phyloP scores from a whole-genome alignment of 768 basidiomycete genomes.

The Agrocybe praecox region DNA sequence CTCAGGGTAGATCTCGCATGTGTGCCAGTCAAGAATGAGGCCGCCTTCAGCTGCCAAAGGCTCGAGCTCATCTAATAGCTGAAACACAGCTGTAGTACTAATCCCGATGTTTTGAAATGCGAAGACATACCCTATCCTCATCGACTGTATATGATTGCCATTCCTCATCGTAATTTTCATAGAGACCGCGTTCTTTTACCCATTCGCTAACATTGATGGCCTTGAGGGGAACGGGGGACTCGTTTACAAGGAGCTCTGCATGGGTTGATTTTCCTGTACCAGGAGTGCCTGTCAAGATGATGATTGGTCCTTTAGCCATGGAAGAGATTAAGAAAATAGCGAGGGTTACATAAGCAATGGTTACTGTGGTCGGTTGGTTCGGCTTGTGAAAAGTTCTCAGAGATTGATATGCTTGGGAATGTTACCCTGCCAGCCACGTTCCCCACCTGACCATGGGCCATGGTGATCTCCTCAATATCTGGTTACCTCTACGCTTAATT shows the following conservation, averaged over 20 bases:
- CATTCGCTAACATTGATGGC: constrained; percentile 92
- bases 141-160: constrained; percentile 96
- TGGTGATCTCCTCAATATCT: neutral
- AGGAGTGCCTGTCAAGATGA: constrained; percentile 89
- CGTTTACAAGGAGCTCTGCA: constrained; percentile 77
- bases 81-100: constrained; percentile 8
- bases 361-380: constrained; percentile 7
- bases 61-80: constrained; percentile 92
- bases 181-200: constrained; percentile 81
- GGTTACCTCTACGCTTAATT: constrained; percentile 10
- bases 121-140: constrained; percentile 83
- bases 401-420: constrained; percentile 17
- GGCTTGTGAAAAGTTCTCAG: neutral
- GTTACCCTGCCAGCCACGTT: constrained; percentile 6
- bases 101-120: neutral
- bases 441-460: neutral
- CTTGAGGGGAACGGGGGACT: constrained; percentile 67
- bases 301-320: constrained; percentile 53
- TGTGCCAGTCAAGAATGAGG: constrained; percentile 93
- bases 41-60: constrained; percentile 69
- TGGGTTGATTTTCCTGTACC: constrained; percentile 98
- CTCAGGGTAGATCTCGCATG: constrained; percentile 92
- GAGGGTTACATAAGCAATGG: constrained; percentile 10
- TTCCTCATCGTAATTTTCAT: constrained; percentile 88
- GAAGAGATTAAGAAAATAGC: constrained; percentile 1